Conservation (phyloP, 371 early-diverging fungal genomes). For the Blakeslea trispora region DNA sequence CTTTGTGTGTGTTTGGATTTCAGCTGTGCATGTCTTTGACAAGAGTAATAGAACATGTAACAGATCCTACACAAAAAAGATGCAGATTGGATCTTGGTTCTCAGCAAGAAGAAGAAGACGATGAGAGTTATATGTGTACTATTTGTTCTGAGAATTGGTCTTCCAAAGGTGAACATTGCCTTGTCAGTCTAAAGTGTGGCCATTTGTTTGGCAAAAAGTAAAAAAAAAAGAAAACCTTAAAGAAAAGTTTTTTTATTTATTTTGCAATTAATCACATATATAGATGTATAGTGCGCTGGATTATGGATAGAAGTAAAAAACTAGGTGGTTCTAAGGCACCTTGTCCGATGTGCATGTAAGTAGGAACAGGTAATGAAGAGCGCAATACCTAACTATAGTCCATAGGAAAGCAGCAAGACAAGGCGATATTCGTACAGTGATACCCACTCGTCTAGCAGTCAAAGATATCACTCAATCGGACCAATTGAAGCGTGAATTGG, state of each 20-base stretch:
- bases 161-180: constrained; percentile 13
- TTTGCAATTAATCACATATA: not conserved
- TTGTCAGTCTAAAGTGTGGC: constrained; percentile 26
- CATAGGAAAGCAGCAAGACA: constrained; percentile 12
- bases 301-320: constrained; percentile 1
- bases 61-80: not conserved
- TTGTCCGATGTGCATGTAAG: constrained; percentile 28
- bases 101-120: constrained; percentile 16
- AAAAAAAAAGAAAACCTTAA: not conserved
- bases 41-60: constrained; percentile 33
- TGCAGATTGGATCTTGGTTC: not conserved
- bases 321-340: not conserved
- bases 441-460: constrained; percentile 9
- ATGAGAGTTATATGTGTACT: constrained; percentile 11
- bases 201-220: constrained; percentile 30
- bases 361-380: not conserved
- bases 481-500: constrained; percentile 10
- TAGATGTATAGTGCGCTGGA: constrained; percentile 26
- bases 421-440: constrained; percentile 12
- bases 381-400: no score
- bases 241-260: not conserved
- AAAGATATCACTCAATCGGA: constrained; percentile 12
- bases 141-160: constrained; percentile 26
- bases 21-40: constrained; percentile 44
- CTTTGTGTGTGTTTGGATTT: no score